A percentile compares a stretch with the other conserved stretches of the same genome.
phyloP scores from a whole-genome alignment of 768 basidiomycete species.

The Leucosporidium creatinivorum region DNA sequence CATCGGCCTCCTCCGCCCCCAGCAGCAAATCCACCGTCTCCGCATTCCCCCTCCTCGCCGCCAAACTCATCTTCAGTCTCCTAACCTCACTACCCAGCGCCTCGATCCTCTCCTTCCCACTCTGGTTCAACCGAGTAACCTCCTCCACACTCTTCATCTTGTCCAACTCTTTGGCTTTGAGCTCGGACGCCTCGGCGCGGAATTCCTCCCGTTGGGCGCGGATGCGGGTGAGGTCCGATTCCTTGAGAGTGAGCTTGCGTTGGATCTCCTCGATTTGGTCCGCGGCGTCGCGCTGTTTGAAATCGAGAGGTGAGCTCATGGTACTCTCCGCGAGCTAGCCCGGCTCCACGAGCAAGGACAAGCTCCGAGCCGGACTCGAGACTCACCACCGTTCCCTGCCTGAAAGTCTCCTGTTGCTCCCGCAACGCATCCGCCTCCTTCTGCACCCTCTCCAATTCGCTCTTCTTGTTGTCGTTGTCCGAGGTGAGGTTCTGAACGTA shows the following conservation, averaged over 20 bases:
- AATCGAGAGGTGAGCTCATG: neutral
- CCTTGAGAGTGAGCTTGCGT: conserved; percentile 37
- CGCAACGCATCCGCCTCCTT: conserved; percentile 37
- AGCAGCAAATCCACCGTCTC: conserved; percentile 58
- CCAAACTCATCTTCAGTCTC: conserved; percentile 67
- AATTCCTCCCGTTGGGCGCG: conserved; percentile 49
- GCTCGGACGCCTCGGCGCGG: conserved; percentile 62
- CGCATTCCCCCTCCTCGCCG: conserved; percentile 61
- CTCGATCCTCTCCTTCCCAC: conserved; percentile 59
- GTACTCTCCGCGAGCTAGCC: neutral
- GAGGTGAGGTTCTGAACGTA: conserved; percentile 51
- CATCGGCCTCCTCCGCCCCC: conserved; percentile 37
- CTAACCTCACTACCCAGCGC: conserved; percentile 64
- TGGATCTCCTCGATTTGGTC: conserved; percentile 51
- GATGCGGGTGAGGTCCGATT: conserved; percentile 43
- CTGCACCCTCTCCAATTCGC: conserved; percentile 40
- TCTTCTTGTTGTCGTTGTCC: conserved; percentile 45
- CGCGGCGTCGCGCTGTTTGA: conserved; percentile 41
- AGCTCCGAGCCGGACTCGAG: neutral
- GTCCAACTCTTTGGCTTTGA: conserved; percentile 56
- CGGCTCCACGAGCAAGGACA: neutral
- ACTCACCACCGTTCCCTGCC: conserved; percentile 20
- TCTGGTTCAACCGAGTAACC: neutral
- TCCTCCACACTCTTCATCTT: conserved; percentile 50
- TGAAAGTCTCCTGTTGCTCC: conserved; percentile 32